Base-by-base conservation (phyloP, 108 stramenopile species). In the Fragilaria crotonensis region DNA sequence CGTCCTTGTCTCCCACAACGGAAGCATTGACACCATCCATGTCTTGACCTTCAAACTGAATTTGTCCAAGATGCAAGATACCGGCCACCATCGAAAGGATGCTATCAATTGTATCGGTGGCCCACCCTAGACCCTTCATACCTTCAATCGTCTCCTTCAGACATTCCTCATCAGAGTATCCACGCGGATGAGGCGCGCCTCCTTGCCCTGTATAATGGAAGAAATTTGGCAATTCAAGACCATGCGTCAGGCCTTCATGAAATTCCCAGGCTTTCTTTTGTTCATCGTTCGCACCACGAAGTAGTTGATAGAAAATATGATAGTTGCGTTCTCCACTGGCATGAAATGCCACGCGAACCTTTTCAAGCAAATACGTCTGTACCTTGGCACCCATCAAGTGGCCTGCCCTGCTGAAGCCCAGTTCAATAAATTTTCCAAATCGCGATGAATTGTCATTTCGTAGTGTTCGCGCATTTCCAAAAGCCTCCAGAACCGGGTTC, bases 371-470 rank as follows among this genome's bases (percentile, higher is more conserved):
- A 59, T 99, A 99, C 0, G 97, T 97, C 62, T 92, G 81, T 48
- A 99, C 95, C 30, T 78, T 85, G 52, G 96, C 97, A 36, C 97
- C 94, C 59, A 90, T 70, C 20, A 99, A 74, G 19, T 79, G 80
- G 7, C 97, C 97, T 18, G 89, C 86, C 7, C 79, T 65, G 61
- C 85, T 80, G 73, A 97, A 97, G 30, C 95, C 93, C 30, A 99
- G 75, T 70, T 98, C 87, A 71, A 97, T 97, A 76, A 96, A 95
- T 87, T 99, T 99, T 29, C 99, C 99, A 69, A 98, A 99, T 25
- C 99, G 95, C 5, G 95, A 96, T 9, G 95, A 96, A 88, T 99
- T 99, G 80, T 99, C 97, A 79, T 99, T 99, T 48, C 97, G 73
- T 20, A 98, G 76, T 5, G 99, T 99, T 58, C 94, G 88, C 69